Base-by-base conservation (phyloP, 768 basidiomycete species). In the Inosperma sp. region DNA sequence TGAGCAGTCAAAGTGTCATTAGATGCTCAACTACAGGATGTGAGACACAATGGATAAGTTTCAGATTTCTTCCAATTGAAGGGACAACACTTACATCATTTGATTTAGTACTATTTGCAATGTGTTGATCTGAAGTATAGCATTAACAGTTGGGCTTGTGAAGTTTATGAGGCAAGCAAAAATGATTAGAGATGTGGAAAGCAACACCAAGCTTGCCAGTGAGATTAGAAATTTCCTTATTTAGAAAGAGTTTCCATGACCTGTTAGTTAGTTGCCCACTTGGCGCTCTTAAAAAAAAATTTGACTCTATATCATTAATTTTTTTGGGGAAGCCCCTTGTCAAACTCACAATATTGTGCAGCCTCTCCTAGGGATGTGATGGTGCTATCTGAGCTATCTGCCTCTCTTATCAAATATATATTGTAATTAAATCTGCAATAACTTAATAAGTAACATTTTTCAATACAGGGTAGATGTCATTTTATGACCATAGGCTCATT, bases 11-110 rank as follows among this genome's bases (percentile, higher is more conserved):
- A 40, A 40, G 26, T n/a, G 26, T 40, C 39, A 40, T 40, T 23
- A 40, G 21, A 25, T 40, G 39, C 39, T 22, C 39, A 40, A 22
- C 39, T 40, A 40, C n/a, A 40, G 39, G 39, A 5, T 40, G 39
- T 40, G 39, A 40, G 39, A 40, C 39, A 40, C 39, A 23, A 23
- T 40, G 39, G 39, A n/a, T 40, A n/a, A 40, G 39, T 40, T 40
- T n/a, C n/a, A n/a, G 39, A 25, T 5, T 40, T 40, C 39, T 21
- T 13, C 8, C 21, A 23, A 19, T 40, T 7, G n/a, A n/a, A 40
- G 21, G 14, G n/a, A 22, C 21, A 22, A 13, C 39, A 22, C 39
- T 40, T 19, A 40, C 39, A 13, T 23, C 25, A n/a, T 25, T n/a
- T n/a, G n/a, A 40, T 40, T 40, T 9, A 40, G 39, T 40, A 40